A percentile compares a stretch with the other conserved stretches of the same genome.
Conservation (phyloP, 768 basidiomycete genomes). For the Lactarius sanguifluus region DNA sequence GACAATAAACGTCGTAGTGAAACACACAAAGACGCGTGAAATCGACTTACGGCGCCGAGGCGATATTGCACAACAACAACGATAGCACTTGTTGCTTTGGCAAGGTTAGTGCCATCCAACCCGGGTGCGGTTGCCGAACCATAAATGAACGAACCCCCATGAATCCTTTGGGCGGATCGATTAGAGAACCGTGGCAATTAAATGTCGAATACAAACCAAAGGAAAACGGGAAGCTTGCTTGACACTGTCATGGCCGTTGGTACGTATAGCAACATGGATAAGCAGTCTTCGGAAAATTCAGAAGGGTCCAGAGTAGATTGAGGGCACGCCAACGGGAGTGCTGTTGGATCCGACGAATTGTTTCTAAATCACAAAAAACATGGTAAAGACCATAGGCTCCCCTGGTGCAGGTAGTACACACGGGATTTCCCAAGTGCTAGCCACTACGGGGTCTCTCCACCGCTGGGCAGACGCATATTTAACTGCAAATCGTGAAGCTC, state of each 20-base stretch:
- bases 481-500: slow-evolving; percentile 58
- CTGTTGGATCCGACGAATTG: slow-evolving; percentile 49
- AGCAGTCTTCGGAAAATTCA: slow-evolving; percentile 71
- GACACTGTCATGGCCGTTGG: slow-evolving; percentile 43
- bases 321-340: slow-evolving; percentile 69
- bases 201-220: slow-evolving; percentile 49
- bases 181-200: neutral
- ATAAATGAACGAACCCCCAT: slow-evolving; percentile 76
- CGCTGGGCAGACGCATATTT: slow-evolving; percentile 64
- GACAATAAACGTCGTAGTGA: slow-evolving; percentile 19
- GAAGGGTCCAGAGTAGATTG: slow-evolving; percentile 54
- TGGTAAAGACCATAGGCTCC: neutral
- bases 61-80: slow-evolving; percentile 85
- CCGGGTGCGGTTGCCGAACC: slow-evolving; percentile 73
- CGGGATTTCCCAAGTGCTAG: slow-evolving; percentile 62
- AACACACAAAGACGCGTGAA: neutral
- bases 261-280: slow-evolving; percentile 75
- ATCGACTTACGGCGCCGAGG: slow-evolving; percentile 62
- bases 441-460: slow-evolving; percentile 58
- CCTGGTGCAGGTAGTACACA: slow-evolving; percentile 39
- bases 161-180: slow-evolving; percentile 54
- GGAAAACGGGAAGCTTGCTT: slow-evolving; percentile 49
- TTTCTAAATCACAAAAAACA: slow-evolving; percentile 40
- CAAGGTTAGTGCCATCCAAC: slow-evolving; percentile 76
- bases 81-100: slow-evolving; percentile 66